Conservation (phyloP, 2,329 filamentous ascomycete species). For the Colletotrichum higginsianum region DNA sequence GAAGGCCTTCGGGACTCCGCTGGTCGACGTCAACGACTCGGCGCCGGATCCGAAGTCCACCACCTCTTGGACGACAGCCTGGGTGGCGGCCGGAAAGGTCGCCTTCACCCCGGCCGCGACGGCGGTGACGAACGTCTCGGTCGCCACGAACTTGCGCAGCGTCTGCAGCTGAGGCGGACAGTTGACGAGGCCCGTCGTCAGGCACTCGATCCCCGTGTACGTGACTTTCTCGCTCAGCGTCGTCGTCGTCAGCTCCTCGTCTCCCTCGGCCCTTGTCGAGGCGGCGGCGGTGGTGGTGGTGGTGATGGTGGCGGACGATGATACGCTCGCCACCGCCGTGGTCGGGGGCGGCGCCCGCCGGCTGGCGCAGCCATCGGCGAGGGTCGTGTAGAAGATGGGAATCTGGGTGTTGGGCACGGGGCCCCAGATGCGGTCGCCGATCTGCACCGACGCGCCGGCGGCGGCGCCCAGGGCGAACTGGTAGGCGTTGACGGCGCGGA, state of each 20-base stretch:
- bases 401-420: conserved; percentile 61
- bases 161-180: conserved; percentile 67
- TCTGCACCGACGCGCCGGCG: conserved; percentile 65
- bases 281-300: neutral
- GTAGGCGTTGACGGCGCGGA: conserved; percentile 65
- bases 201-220: conserved; percentile 62
- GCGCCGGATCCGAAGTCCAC: conserved; percentile 25
- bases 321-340: conserved; percentile 41
- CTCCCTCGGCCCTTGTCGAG: conserved; percentile 36
- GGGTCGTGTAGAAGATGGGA: conserved; percentile 68
- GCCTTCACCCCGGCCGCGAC: conserved; percentile 55
- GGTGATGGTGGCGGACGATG: conserved; percentile 41
- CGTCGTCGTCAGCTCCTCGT: conserved; percentile 54
- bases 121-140: conserved; percentile 57
- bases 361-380: conserved; percentile 57
- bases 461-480: conserved; percentile 67
- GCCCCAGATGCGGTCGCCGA: conserved; percentile 64
- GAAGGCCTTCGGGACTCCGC: conserved; percentile 5
- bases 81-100: conserved; percentile 51
- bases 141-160: conserved; percentile 56
- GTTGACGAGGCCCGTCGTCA: conserved; percentile 57
- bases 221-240: conserved; percentile 49
- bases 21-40: conserved; percentile 16
- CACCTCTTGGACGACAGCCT: conserved; percentile 2
- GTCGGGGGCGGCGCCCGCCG: conserved; percentile 46